Percentiles rank a stretch among this genome's conserved stretches.
phyloP scores from a whole-genome alignment of 78 protist species.

The Tieghemostelium lacteum region DNA sequence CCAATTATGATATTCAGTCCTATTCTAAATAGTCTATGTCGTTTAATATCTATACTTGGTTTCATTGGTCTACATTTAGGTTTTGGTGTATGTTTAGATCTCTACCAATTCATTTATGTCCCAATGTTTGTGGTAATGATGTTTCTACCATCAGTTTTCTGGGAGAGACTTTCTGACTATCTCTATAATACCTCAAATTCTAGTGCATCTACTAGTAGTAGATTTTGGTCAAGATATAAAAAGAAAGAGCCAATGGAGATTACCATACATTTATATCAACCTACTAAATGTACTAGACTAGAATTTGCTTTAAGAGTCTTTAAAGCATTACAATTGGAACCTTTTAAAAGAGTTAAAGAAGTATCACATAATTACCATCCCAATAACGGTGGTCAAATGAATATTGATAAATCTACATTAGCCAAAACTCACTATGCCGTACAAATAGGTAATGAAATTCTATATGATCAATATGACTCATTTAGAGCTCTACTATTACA shows the following conservation, averaged over 20 bases:
- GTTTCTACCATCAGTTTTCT: conserved; percentile 28
- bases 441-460: background rate
- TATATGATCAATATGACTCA: background rate
- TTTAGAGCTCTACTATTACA: no score
- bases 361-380: no score
- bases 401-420: conserved; percentile 19
- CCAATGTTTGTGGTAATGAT: conserved; percentile 20
- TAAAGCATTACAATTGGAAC: background rate
- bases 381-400: no score
- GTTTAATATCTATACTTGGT: conserved; percentile 64
- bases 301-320: background rate
- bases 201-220: no score
- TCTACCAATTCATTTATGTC: conserved; percentile 44
- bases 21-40: conserved; percentile 3
- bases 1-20: conserved; percentile 48
- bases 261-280: background rate
- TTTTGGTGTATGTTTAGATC: conserved; percentile 57
- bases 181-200: no score
- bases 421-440: background rate
- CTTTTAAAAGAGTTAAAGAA: no score
- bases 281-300: background rate
- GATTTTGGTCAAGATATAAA: background rate
- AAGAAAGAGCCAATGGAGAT: background rate
- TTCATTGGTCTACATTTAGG: conserved; percentile 66
- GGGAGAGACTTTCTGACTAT: conserved; percentile 22